Evolutionary conservation across 1,284 basidiomycete species (phyloP), one percentile per base, ranked within the genome.

Genomic region (Tilletia setariae): DNA sequence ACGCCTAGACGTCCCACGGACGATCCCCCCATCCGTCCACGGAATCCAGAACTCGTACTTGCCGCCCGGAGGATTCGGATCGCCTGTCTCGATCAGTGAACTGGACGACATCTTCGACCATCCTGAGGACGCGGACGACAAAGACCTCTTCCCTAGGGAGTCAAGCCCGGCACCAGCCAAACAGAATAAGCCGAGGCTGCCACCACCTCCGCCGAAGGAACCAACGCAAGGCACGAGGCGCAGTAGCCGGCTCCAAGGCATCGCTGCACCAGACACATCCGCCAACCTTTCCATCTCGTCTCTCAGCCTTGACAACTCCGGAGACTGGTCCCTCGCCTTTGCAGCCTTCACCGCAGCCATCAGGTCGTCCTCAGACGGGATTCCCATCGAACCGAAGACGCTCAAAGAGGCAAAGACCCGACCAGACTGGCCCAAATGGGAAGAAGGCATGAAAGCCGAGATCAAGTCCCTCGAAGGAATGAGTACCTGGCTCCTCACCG

Each of bases 281-380:
- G n/a, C n/a, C n/a, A n/a, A n/a, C n/a, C n/a, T n/a, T n/a, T n/a
- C n/a, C n/a, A n/a, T n/a, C n/a, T n/a, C n/a, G n/a, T n/a, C n/a
- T n/a, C n/a, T n/a, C n/a, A n/a, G n/a, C n/a, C n/a, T n/a, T n/a
- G n/a, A n/a, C n/a, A n/a, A n/a, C n/a, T n/a, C n/a, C n/a, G n/a
- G n/a, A n/a, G n/a, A n/a, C n/a, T n/a, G n/a, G n/a, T n/a, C n/a
- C n/a, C n/a, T n/a, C n/a, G n/a, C n/a, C n/a, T n/a, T n/a, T n/a
- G n/a, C n/a, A 44, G 49, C 49, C 7, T 51, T 51, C 49, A 51
- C 8, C 49, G 49, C 49, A 16, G 49, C 49, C 15, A 51, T 51
- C 9, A 13, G 49, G n/a, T 51, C 49, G 11, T 11, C 49, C 8
- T 13, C 49, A 21, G 49, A 51, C n/a, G 49, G 49, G 7, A 21